These are phyloP conservation scores for Diversispora epigaea DNA, from an alignment of 192 early-diverging fungal species.

Conservation along the genomic window DNA sequence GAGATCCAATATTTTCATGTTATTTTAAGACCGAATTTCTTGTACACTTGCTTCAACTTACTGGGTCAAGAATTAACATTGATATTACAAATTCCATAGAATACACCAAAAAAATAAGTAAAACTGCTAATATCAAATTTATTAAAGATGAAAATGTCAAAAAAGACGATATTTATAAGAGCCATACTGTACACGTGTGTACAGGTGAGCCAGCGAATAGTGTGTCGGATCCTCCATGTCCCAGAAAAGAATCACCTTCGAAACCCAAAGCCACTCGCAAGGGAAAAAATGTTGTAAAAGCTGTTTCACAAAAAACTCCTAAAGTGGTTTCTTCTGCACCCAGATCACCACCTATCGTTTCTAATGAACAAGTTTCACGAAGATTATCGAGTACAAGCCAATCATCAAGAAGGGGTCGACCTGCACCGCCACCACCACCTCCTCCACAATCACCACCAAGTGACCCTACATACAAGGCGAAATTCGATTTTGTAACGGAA, in stretches of 20 bases:
- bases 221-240: conserved; percentile 44
- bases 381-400: conserved; percentile 15
- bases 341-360: not conserved
- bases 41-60: conserved; percentile 58
- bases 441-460: conserved; percentile 50
- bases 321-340: no score
- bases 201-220: conserved; percentile 66
- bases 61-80: conserved; percentile 57
- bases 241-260: conserved; percentile 30
- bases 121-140: conserved; percentile 72
- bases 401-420: conserved; percentile 34
- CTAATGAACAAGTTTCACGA: conserved; percentile 35
- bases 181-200: conserved; percentile 62
- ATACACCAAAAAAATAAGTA: conserved; percentile 73
- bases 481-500: conserved; percentile 67
- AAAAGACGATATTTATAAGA: conserved; percentile 62
- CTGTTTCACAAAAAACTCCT: no score
- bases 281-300: no score
- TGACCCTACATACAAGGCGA: conserved; percentile 44
- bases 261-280: conserved; percentile 7
- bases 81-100: conserved; percentile 58
- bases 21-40: conserved; percentile 74
- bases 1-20: conserved; percentile 65
- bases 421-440: conserved; percentile 58
- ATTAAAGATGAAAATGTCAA: conserved; percentile 63